phyloP scores from a whole-genome alignment of 1,284 basidiomycete genomes.

The Ceraceosorus guamensis region DNA sequence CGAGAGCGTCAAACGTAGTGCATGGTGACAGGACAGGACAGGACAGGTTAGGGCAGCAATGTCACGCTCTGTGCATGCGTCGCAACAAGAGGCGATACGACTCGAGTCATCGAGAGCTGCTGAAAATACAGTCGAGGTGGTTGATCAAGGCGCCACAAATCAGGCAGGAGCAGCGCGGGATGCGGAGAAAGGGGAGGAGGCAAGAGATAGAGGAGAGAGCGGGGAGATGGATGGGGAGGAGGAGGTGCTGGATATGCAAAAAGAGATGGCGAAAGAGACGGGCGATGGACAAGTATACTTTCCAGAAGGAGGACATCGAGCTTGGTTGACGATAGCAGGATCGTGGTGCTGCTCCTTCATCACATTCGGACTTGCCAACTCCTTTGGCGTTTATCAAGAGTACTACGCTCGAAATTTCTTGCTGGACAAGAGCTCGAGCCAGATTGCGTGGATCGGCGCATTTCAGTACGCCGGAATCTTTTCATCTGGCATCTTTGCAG shows the following conservation, averaged over 20 bases:
- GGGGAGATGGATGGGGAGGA: too few relatives aligned
- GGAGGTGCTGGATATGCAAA: neutral
- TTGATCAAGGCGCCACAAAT: too few relatives aligned
- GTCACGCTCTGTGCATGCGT: too few relatives aligned
- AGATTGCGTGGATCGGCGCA: conserved; percentile 12
- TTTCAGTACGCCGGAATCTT: conserved; percentile 11
- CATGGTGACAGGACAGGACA: too few relatives aligned
- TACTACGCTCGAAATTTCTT: conserved; percentile 5
- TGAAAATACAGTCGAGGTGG: too few relatives aligned
- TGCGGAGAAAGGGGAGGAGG: too few relatives aligned
- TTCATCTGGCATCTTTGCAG: conserved; percentile 4
- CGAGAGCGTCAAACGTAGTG: too few relatives aligned
- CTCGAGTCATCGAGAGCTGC: too few relatives aligned
- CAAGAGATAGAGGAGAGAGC: too few relatives aligned
- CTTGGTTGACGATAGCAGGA: conserved; percentile 2
- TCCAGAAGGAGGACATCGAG: conserved; percentile 5
- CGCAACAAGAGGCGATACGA: too few relatives aligned
- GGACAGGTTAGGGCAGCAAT: too few relatives aligned
- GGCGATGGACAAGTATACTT: neutral
- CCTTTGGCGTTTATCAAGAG: conserved; percentile 7
- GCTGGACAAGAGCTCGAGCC: neutral
- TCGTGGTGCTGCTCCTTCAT: neutral
- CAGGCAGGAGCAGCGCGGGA: too few relatives aligned
- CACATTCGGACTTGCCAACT: conserved; percentile 11
- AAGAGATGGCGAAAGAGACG: neutral